Evolutionary conservation across 148 eudicot genomes (phyloP).

Genomic region (Rhododendron simsii): DNA sequence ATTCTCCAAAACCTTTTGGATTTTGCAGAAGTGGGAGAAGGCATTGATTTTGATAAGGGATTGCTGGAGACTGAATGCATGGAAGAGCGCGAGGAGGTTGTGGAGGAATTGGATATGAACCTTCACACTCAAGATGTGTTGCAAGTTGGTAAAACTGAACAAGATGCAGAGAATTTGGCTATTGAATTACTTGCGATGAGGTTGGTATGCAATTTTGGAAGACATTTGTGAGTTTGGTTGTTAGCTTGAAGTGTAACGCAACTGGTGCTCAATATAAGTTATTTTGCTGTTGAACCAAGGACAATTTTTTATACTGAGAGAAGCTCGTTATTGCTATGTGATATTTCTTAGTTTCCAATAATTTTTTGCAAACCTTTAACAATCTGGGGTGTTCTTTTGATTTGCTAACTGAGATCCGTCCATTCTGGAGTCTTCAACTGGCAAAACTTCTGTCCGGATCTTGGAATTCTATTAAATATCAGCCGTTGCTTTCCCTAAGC

Average conservation of each 20-base stretch:
- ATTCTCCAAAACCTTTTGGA: not conserved
- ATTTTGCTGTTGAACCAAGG: not conserved
- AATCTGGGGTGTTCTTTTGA: not conserved
- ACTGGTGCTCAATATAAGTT: not conserved
- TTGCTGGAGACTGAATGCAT: constrained; percentile 22
- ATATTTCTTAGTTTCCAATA: not conserved
- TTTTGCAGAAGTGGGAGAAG: constrained; percentile 17
- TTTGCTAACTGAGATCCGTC: not conserved
- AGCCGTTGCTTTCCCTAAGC: not conserved
- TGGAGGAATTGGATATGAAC: constrained; percentile 27
- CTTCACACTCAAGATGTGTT: constrained; percentile 9
- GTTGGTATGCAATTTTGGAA: constrained; percentile 19
- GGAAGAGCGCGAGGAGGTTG: constrained; percentile 37
- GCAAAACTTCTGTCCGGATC: not conserved
- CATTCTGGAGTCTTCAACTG: not conserved
- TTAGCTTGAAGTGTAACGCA: not conserved
- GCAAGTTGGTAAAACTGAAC: constrained; percentile 21
- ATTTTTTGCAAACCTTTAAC: not conserved
- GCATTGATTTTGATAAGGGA: constrained; percentile 15
- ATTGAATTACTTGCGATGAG: constrained; percentile 51
- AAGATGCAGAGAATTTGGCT: constrained; percentile 46
- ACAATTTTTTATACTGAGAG: not conserved
- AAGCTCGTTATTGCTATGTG: not conserved
- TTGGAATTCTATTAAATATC: not conserved
- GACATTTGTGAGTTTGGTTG: not conserved